A percentile compares a stretch with the other conserved stretches of the same genome.
These are phyloP conservation scores for Saturnispora zaruensis DNA, from an alignment of 805 yeast species.

Conservation along the genomic window DNA sequence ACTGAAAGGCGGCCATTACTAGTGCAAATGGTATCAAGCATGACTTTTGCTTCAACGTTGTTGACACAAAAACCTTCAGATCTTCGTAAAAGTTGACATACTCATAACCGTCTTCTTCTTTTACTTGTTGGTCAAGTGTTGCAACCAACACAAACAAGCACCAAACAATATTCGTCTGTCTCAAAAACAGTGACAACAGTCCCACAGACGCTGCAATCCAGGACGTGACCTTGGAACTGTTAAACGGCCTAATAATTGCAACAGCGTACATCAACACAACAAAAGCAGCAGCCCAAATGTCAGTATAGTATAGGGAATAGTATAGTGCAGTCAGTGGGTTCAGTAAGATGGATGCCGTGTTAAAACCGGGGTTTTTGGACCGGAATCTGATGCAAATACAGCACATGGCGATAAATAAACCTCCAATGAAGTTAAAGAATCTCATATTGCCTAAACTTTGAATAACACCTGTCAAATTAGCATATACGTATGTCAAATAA, in stretches of 20 bases:
- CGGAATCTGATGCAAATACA: conserved; percentile 14
- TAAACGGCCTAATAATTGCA: conserved; percentile 28
- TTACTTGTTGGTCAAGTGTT: conserved; percentile 42
- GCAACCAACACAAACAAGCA: conserved; percentile 49
- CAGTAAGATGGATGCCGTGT: conserved; percentile 30
- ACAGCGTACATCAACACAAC: conserved; percentile 48
- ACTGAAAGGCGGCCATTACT: conserved; percentile 45
- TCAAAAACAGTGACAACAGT: conserved; percentile 56
- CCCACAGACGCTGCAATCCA: conserved; percentile 46
- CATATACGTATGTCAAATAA: conserved; percentile 33
- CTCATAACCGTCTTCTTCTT: conserved; percentile 23
- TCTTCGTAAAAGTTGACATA: conserved; percentile 27
- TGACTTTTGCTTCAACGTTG: conserved; percentile 27
- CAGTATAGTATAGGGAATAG: conserved; percentile 80
- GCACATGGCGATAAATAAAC: conserved; percentile 33
- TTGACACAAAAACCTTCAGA: conserved; percentile 18
- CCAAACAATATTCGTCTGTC: conserved; percentile 95
- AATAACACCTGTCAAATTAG: conserved; percentile 23
- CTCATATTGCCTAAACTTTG: conserved; percentile 38
- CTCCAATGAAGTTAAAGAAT: conserved; percentile 59
- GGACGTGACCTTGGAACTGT: conserved; percentile 19
- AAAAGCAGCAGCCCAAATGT: conserved; percentile 80
- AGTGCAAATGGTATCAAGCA: conserved; percentile 40
- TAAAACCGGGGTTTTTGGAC: conserved; percentile 13
- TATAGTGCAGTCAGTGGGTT: conserved; percentile 70